Evolutionary conservation across 2,329 filamentous ascomycete species (phyloP).

Genomic region (Fusarium palustre): DNA sequence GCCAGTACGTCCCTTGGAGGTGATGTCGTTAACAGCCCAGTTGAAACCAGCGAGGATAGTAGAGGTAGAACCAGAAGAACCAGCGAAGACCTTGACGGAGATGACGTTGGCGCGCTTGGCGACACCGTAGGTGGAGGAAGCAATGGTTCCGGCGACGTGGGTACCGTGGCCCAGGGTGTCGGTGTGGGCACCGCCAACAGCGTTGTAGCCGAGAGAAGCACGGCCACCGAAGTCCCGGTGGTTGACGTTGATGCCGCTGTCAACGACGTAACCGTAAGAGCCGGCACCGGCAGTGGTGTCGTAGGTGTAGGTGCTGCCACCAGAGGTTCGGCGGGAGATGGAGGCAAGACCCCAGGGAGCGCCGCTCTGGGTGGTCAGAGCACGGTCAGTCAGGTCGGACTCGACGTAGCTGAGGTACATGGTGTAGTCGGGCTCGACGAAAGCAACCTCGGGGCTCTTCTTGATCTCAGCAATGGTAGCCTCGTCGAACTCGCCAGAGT

Average conservation of each 20-base stretch:
- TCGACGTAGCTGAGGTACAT: constrained; percentile 30
- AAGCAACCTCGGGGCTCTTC: constrained; percentile 52
- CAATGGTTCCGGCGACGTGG: constrained; percentile 57
- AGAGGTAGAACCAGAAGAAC: constrained; percentile 39
- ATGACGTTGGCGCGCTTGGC: constrained; percentile 54
- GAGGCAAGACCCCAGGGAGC: constrained; percentile 45
- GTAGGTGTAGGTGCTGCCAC: constrained; percentile 57
- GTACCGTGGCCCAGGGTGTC: constrained; percentile 58
- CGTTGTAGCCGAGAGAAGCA: constrained; percentile 56
- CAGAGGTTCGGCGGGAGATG: constrained; percentile 45
- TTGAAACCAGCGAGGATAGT: constrained; percentile 56
- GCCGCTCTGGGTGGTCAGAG: constrained; percentile 41
- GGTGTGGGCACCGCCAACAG: constrained; percentile 47
- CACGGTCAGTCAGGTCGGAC: constrained; percentile 37
- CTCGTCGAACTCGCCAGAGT: constrained; percentile 57
- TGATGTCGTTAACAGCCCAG: constrained; percentile 55
- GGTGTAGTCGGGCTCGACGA: constrained; percentile 44
- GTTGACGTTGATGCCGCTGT: constrained; percentile 67
- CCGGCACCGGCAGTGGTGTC: constrained; percentile 62
- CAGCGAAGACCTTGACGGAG: constrained; percentile 52
- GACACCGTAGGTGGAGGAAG: constrained; percentile 56
- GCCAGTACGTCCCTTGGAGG: constrained; percentile 50
- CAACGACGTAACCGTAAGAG: constrained; percentile 70
- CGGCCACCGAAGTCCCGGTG: constrained; percentile 65
- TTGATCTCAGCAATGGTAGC: constrained; percentile 56